Evolutionary conservation across 306 rosid species (phyloP).

Genomic region (Argentina anserina): DNA sequence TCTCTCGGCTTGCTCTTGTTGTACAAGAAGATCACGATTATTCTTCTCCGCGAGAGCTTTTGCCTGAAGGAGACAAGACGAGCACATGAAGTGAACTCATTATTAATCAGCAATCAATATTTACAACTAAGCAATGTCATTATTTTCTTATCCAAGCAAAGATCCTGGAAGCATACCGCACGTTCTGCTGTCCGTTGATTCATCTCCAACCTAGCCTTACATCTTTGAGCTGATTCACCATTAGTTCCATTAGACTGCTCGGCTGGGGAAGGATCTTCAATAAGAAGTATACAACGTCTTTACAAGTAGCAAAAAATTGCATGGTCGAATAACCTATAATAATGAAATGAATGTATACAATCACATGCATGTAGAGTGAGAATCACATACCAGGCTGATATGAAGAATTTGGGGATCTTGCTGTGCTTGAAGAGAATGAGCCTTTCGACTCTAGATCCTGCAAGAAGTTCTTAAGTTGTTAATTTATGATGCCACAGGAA

Average conservation of each 20-base stretch:
- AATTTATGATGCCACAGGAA: not conserved
- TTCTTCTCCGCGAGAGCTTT: slow-evolving; percentile 94
- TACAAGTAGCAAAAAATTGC: not conserved
- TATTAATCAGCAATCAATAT: slow-evolving; percentile 11
- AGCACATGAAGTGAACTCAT: slow-evolving; percentile 27
- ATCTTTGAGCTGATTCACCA: slow-evolving; percentile 69
- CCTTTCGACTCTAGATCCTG: slow-evolving; percentile 43
- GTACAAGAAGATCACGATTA: slow-evolving; percentile 71
- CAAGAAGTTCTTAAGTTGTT: slow-evolving; percentile 7
- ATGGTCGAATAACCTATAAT: not conserved
- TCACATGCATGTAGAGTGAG: slow-evolving; percentile 12
- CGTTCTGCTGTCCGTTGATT: slow-evolving; percentile 84
- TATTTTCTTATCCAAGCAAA: not conserved
- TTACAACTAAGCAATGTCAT: slow-evolving; percentile 18
- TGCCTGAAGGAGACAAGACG: slow-evolving; percentile 48
- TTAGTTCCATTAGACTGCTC: slow-evolving; percentile 48
- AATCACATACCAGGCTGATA: slow-evolving; percentile 55
- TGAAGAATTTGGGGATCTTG: slow-evolving; percentile 52
- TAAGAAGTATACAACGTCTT: slow-evolving; percentile 18
- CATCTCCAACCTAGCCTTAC: slow-evolving; percentile 74
- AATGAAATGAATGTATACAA: not conserved
- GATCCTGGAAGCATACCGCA: slow-evolving; percentile 50
- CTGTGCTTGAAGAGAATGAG: slow-evolving; percentile 31
- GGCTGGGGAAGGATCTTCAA: slow-evolving; percentile 38
- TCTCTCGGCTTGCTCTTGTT: slow-evolving; percentile 85